These are phyloP conservation scores for Zarea fungicola DNA, from an alignment of 2,329 filamentous ascomycete genomes.

Conservation along the genomic window DNA sequence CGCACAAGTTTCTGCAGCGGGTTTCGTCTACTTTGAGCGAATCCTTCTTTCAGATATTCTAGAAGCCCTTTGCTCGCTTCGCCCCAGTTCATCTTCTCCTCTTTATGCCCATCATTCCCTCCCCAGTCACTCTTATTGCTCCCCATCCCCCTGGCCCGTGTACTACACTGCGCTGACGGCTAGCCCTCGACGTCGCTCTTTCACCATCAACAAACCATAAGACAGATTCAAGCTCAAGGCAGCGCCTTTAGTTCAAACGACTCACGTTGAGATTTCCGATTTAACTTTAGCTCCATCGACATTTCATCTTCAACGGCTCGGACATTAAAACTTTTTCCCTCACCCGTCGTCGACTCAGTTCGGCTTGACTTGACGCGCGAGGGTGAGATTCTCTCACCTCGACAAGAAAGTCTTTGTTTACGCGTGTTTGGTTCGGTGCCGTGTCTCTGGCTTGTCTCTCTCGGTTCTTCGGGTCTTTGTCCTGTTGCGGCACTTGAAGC, in stretches of 20 bases:
- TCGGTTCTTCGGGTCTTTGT: not conserved
- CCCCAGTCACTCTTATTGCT: constrained; percentile 13
- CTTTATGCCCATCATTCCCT: constrained; percentile 2
- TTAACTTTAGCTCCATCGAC: not conserved
- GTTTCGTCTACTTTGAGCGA: constrained; percentile 5
- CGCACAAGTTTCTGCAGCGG: constrained; percentile 6
- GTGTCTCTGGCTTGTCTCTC: not conserved
- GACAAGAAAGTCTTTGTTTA: not conserved
- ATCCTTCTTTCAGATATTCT: constrained; percentile 12
- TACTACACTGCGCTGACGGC: constrained; percentile 7
- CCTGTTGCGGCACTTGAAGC: not conserved
- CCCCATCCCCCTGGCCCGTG: constrained; percentile 15
- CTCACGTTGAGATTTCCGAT: not conserved
- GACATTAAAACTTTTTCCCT: not conserved
- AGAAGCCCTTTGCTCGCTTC: constrained; percentile 9
- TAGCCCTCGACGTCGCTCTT: constrained; percentile 8
- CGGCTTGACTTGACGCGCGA: constrained; percentile 8
- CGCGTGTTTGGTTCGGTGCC: not conserved
- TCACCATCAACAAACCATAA: not conserved
- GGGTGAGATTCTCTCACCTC: constrained; percentile 4
- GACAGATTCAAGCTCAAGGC: constrained; percentile 7
- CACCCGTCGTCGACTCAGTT: constrained; percentile 10
- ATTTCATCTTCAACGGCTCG: constrained; percentile 1
- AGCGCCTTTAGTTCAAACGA: constrained; percentile 4
- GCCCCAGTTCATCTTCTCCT: constrained; percentile 1